These are phyloP conservation scores for Ceratocystis eucalypticola DNA, from an alignment of 2,329 filamentous ascomycete genomes.

Conservation along the genomic window DNA sequence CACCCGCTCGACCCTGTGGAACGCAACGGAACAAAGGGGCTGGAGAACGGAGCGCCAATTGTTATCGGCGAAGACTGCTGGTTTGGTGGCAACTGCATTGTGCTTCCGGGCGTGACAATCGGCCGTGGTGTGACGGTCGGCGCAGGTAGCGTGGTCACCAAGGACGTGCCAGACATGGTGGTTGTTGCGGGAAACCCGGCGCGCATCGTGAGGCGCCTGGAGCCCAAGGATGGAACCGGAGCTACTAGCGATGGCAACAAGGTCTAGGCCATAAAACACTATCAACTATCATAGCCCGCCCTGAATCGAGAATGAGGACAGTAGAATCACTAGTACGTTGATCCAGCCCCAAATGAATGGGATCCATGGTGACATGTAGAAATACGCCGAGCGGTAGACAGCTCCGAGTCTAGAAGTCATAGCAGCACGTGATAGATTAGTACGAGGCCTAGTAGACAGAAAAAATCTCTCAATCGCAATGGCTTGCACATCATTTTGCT, in stretches of 20 bases:
- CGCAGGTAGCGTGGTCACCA: slow-evolving; percentile 73
- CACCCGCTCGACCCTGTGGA: slow-evolving; percentile 66
- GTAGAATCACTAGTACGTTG: slow-evolving; percentile 66
- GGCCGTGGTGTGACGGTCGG: slow-evolving; percentile 62
- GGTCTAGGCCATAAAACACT: not conserved
- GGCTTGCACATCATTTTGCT: no score
- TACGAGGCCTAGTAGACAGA: no score
- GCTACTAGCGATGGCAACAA: not conserved
- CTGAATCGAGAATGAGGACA: slow-evolving; percentile 88
- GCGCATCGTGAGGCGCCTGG: slow-evolving; percentile 32
- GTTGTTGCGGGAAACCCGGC: slow-evolving; percentile 57
- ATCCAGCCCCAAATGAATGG: slow-evolving; percentile 79
- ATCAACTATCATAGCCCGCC: slow-evolving; percentile 52
- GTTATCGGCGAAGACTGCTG: slow-evolving; percentile 69
- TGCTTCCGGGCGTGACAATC: slow-evolving; percentile 66
- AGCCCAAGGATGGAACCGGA: slow-evolving; percentile 13
- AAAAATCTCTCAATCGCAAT: no score
- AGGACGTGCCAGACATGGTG: slow-evolving; percentile 50
- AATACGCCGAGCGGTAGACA: slow-evolving; percentile 69
- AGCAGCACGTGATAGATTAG: not conserved
- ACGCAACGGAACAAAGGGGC: slow-evolving; percentile 60
- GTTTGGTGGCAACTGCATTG: slow-evolving; percentile 57
- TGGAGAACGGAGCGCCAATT: slow-evolving; percentile 61
- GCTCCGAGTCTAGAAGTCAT: slow-evolving; percentile 49
- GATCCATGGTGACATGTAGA: slow-evolving; percentile 88